These are phyloP conservation scores for Geotrichum phurueaensis DNA, from an alignment of 1,139 yeast species.

Conservation along the genomic window DNA sequence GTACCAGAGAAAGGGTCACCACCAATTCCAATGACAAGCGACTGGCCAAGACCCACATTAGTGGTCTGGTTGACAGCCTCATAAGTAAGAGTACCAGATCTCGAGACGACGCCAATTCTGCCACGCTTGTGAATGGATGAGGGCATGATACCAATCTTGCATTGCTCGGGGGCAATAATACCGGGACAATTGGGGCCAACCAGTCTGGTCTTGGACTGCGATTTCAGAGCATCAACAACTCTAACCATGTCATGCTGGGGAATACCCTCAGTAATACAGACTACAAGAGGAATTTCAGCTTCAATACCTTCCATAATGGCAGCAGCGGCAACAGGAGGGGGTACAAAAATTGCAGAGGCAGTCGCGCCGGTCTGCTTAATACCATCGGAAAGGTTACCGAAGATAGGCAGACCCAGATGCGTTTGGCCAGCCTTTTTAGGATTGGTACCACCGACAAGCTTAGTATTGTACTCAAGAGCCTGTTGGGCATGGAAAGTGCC, in stretches of 20 bases:
- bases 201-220: constrained; percentile 90
- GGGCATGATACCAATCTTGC: constrained; percentile 99
- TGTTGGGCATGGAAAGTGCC: constrained; percentile 98
- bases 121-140: constrained; percentile 89
- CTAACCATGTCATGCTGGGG: constrained; percentile 98
- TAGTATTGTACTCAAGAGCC: constrained; percentile 77
- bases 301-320: constrained; percentile 97
- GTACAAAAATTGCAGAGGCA: constrained; percentile 95
- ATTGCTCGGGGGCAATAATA: constrained; percentile 93
- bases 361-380: constrained; percentile 84
- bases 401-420: constrained; percentile 87
- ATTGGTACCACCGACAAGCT: constrained; percentile 97
- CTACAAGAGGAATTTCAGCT: constrained; percentile 93
- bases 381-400: constrained; percentile 82
- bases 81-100: constrained; percentile 96
- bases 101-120: constrained; percentile 88
- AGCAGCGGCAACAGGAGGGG: constrained; percentile 93
- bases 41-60: constrained; percentile 90
- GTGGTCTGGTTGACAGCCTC: constrained; percentile 99
- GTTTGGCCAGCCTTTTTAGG: constrained; percentile 94
- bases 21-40: constrained; percentile 97
- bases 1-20: constrained; percentile 99
- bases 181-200: constrained; percentile 99
- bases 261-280: constrained; percentile 96
- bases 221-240: constrained; percentile 86